phyloP scores from a whole-genome alignment of 345 rosid genomes.

The Conringia planisiliqua region DNA sequence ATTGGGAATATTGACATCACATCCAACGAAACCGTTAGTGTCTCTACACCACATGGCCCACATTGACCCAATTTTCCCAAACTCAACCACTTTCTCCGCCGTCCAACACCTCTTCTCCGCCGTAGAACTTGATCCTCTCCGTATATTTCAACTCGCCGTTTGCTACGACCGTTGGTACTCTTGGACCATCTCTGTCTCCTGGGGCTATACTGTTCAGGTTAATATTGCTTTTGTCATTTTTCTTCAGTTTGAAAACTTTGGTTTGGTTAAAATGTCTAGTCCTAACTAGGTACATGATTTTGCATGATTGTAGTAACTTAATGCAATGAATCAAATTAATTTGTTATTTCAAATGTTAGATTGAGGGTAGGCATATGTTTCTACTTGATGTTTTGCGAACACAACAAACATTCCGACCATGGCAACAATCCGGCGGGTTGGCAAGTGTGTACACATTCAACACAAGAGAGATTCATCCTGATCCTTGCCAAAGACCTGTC shows the following conservation, averaged over 20 bases:
- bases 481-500: conserved; percentile 70
- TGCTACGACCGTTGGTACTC: conserved; percentile 74
- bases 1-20: conserved; percentile 69
- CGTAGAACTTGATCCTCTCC: conserved; percentile 53
- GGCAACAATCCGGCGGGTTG: conserved; percentile 38
- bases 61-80: conserved; percentile 66
- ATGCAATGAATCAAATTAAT: neutral
- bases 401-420: conserved; percentile 64
- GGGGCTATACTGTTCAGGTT: conserved; percentile 87
- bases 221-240: neutral
- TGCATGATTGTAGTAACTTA: neutral
- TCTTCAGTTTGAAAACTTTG: neutral
- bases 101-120: conserved; percentile 54
- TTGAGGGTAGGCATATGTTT: conserved; percentile 36
- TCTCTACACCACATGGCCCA: conserved; percentile 72
- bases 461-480: conserved; percentile 45
- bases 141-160: conserved; percentile 68
- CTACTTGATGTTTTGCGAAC: conserved; percentile 47
- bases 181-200: conserved; percentile 79
- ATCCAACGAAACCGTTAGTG: conserved; percentile 67
- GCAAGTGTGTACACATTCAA: conserved; percentile 52
- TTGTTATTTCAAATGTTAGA: conserved; percentile 17
- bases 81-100: conserved; percentile 49
- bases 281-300: neutral
- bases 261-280: neutral